Percentiles rank a stretch among this genome's conserved stretches.
phyloP scores from a whole-genome alignment of 805 yeast genomes.

The Metschnikowia colocasiae region DNA sequence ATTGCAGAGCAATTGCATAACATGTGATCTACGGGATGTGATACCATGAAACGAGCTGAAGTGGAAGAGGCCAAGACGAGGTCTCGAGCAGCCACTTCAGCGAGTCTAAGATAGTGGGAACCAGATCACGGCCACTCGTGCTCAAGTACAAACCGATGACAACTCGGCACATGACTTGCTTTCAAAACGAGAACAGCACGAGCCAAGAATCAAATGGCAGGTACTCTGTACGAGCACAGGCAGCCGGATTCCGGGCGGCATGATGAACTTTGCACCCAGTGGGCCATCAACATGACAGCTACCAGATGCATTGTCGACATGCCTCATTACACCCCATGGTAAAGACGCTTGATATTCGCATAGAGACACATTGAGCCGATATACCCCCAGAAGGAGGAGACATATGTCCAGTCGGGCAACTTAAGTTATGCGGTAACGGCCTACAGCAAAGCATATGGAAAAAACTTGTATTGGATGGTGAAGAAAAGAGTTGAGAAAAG shows the following conservation, averaged over 20 bases:
- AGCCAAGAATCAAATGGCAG: background rate
- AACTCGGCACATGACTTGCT: background rate
- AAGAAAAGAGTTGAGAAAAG: background rate
- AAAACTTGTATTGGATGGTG: constrained; percentile 2
- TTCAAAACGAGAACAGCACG: constrained; percentile 12
- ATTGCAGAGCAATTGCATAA: constrained; percentile 22
- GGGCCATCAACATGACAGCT: background rate
- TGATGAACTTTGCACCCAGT: background rate
- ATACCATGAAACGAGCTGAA: constrained; percentile 6
- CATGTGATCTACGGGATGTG: constrained; percentile 10
- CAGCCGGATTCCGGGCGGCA: background rate
- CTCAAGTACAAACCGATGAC: constrained; percentile 2
- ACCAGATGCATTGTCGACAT: background rate
- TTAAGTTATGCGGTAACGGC: constrained; percentile 39
- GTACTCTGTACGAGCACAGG: background rate
- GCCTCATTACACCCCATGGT: constrained; percentile 4
- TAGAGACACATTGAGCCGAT: constrained; percentile 48
- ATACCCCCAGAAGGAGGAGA: constrained; percentile 27
- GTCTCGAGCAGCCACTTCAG: background rate
- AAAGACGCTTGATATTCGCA: constrained; percentile 33
- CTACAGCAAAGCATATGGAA: constrained; percentile 1
- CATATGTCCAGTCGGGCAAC: constrained; percentile 39
- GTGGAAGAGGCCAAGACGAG: background rate
- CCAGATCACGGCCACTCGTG: background rate
- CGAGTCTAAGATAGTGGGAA: background rate